Evolutionary conservation across 2,329 filamentous ascomycete species (phyloP).

Genomic region (Berkeleyomyces basicola): DNA sequence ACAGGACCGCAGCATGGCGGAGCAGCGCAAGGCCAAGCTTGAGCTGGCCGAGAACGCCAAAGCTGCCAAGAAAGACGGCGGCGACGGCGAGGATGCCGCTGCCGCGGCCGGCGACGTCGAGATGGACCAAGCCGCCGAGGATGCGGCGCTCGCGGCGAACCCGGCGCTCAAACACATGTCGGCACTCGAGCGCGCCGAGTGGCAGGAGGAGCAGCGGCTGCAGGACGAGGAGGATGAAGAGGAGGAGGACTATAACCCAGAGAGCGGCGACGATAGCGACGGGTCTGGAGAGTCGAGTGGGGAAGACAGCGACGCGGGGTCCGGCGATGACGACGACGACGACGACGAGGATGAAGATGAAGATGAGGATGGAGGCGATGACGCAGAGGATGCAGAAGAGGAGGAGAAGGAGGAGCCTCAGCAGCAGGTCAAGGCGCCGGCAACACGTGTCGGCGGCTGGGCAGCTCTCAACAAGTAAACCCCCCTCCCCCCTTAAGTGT

Average conservation of each 20-base stretch:
- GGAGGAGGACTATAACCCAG: conserved; percentile 50
- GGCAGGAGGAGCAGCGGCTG: conserved; percentile 34
- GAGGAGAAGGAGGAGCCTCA: background rate
- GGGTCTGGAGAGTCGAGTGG: conserved; percentile 32
- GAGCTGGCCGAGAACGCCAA: conserved; percentile 43
- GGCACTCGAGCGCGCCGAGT: conserved; percentile 32
- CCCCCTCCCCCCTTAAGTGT: background rate
- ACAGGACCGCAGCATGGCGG: conserved; percentile 52
- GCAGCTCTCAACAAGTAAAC: conserved; percentile 10
- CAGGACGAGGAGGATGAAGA: conserved; percentile 47
- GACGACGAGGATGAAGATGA: conserved; percentile 16
- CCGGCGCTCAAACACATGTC: conserved; percentile 27
- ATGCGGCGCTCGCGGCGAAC: conserved; percentile 20
- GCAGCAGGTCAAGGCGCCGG: background rate
- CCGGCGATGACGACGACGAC: conserved; percentile 21
- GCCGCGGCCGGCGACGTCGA: conserved; percentile 21
- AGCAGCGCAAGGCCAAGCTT: conserved; percentile 47
- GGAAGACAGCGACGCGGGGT: conserved; percentile 26
- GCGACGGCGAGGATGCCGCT: conserved; percentile 23
- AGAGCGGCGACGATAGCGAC: conserved; percentile 35
- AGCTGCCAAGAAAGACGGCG: conserved; percentile 26
- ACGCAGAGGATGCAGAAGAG: background rate
- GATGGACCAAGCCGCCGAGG: conserved; percentile 23
- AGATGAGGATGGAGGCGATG: background rate
- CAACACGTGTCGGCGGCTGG: conserved; percentile 11